Evolutionary conservation across 768 basidiomycete species (phyloP), one percentile per base, ranked within the genome.

Genomic region (Chiua virens): DNA sequence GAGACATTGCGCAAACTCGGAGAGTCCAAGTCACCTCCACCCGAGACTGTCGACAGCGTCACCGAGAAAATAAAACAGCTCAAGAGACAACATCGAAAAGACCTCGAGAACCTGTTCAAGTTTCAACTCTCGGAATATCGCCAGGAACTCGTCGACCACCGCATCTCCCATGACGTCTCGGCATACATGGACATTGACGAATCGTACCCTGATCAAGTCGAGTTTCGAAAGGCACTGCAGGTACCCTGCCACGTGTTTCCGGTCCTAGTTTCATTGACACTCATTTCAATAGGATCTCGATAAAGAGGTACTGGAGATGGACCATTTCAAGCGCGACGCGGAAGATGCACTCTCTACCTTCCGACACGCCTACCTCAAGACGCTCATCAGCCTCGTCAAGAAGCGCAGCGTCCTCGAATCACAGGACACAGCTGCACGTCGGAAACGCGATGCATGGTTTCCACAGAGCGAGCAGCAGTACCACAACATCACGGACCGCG

Each of bases 121-220:
- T 65, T 66, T 49, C 69, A 75, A 8, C 64, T 53, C 17, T 47
- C 61, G 2, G 63, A 70, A 32, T 67, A 72, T 37, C 55, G 48
- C 34, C 67, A 75, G 27, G 71, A 71, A 23, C 68, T 70, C 36
- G 35, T 61, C 20, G 71, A 71, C n/a, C 70, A 58, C 18, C 51
- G 51, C 6, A 36, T 38, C 25, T 47, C 54, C 38, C 50, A 64
- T 20, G 66, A 70, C 38, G 56, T 54, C 46, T 65, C 65, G 10
- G 51, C 52, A 1, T 68, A 63, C 49, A 68, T 59, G 61, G 59
- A 57, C 42, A 63, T 69, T 7, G 66, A 68, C 42, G 56, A 63
- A 21, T 45, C 43, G 3, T 60, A 61, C 43, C 56, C 56, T 0
- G 54, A 58, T 43, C 67, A 65, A 21, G 59, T 68, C 14, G 61